Percentiles rank a stretch among this genome's conserved stretches.
phyloP scores from a whole-genome alignment of 2,329 filamentous ascomycete species.

The Alternaria solani region DNA sequence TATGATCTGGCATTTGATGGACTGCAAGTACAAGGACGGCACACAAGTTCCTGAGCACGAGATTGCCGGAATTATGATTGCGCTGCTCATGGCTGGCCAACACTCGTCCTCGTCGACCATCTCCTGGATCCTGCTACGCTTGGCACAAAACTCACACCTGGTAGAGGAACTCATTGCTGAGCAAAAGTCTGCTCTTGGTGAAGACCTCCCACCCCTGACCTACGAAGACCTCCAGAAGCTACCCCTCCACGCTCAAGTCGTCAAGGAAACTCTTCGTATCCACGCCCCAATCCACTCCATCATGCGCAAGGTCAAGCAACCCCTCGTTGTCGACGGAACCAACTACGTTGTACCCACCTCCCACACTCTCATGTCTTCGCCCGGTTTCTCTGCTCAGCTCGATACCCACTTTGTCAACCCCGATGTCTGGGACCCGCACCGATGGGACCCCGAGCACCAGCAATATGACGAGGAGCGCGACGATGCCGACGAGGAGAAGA shows the following conservation, averaged over 20 bases:
- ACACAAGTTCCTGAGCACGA: slow-evolving; percentile 80
- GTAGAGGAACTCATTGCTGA: slow-evolving; percentile 84
- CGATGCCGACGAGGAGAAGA: slow-evolving; percentile 72
- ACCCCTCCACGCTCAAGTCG: slow-evolving; percentile 80
- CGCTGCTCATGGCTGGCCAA: slow-evolving; percentile 89
- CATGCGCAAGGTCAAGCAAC: slow-evolving; percentile 88
- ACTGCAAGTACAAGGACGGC: slow-evolving; percentile 84
- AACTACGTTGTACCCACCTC: slow-evolving; percentile 81
- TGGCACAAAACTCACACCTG: slow-evolving; percentile 79
- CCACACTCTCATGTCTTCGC: slow-evolving; percentile 84
- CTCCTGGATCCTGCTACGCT: slow-evolving; percentile 83
- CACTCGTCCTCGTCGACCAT: slow-evolving; percentile 86
- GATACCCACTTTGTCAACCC: slow-evolving; percentile 82
- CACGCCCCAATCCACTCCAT: slow-evolving; percentile 96
- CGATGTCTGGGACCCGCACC: slow-evolving; percentile 84
- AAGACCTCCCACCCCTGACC: slow-evolving; percentile 75
- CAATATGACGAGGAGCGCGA: slow-evolving; percentile 58
- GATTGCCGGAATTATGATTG: slow-evolving; percentile 93
- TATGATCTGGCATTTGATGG: slow-evolving; percentile 93
- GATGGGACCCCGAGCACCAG: slow-evolving; percentile 74
- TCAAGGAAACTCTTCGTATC: slow-evolving; percentile 91
- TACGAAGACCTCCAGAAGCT: slow-evolving; percentile 82
- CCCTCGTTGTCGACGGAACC: slow-evolving; percentile 83
- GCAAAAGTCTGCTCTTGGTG: slow-evolving; percentile 76
- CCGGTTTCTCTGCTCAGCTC: slow-evolving; percentile 79